Percentiles rank a stretch among this genome's conserved stretches.
phyloP scores from a whole-genome alignment of 78 protist species.

The Polysphondylium violaceum region DNA sequence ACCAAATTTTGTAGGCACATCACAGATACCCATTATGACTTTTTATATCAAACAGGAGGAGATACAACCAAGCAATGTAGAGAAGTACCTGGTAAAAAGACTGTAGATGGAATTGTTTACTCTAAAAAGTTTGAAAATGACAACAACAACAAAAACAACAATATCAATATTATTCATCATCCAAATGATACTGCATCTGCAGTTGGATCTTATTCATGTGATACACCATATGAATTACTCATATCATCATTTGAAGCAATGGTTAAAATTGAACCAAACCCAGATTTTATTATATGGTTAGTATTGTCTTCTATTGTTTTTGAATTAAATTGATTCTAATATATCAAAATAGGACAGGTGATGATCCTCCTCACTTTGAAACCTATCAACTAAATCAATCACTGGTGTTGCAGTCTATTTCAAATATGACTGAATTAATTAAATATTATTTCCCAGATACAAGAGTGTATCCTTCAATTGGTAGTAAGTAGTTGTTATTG shows the following conservation, averaged over 20 bases:
- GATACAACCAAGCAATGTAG: not conserved
- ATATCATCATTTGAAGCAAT: constrained; percentile 27
- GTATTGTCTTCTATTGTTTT: too few relatives aligned
- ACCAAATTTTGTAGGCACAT: too few relatives aligned
- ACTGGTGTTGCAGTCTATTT: constrained; percentile 34
- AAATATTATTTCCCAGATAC: constrained; percentile 17
- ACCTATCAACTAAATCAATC: constrained; percentile 9
- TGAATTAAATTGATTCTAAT: not conserved
- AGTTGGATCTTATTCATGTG: constrained; percentile 61
- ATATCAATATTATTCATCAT: too few relatives aligned
- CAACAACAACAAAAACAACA: not conserved
- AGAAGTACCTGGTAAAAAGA: not conserved
- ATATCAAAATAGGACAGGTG: not conserved
- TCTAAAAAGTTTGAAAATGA: not conserved
- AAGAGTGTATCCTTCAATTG: constrained; percentile 37
- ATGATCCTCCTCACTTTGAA: constrained; percentile 48
- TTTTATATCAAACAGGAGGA: constrained; percentile 11
- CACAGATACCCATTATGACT: constrained; percentile 70
- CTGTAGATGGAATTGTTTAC: not conserved
- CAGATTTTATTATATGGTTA: constrained; percentile 36
- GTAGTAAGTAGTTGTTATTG: constrained; percentile 21
- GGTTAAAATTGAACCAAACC: constrained; percentile 28
- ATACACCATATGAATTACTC: constrained; percentile 36
- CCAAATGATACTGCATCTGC: constrained; percentile 17
- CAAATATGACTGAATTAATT: constrained; percentile 28